Evolutionary conservation across 2,329 filamentous ascomycete species (phyloP).

Genomic region (Colletotrichum kahawae): DNA sequence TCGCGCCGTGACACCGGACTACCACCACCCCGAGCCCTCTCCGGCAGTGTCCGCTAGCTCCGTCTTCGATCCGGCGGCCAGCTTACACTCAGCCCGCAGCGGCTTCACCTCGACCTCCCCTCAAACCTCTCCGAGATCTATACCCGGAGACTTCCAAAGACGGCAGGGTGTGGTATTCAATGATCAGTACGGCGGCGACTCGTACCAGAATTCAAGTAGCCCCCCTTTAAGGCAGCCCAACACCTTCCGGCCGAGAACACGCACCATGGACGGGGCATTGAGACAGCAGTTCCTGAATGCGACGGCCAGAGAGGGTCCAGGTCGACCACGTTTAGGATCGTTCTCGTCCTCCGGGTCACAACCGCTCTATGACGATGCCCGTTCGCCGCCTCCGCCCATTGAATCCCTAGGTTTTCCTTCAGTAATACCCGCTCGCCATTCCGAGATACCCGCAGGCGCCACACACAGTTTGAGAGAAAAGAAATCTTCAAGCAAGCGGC

Average conservation of each 20-base stretch:
- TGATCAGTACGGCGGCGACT: slow-evolving; percentile 53
- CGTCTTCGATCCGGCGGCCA: not conserved
- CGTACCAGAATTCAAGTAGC: slow-evolving; percentile 54
- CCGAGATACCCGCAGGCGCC: slow-evolving; percentile 19
- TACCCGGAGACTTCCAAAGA: slow-evolving; percentile 48
- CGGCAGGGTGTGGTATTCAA: slow-evolving; percentile 67
- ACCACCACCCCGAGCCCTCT: slow-evolving; percentile 11
- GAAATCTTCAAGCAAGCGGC: slow-evolving; percentile 51
- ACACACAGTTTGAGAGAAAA: slow-evolving; percentile 48
- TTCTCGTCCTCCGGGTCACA: slow-evolving; percentile 68
- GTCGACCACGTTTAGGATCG: slow-evolving; percentile 71
- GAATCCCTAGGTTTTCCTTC: slow-evolving; percentile 50
- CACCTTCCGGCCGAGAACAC: slow-evolving; percentile 56
- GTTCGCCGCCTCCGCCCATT: slow-evolving; percentile 41
- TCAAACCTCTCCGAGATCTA: slow-evolving; percentile 53
- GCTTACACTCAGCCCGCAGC: slow-evolving; percentile 29
- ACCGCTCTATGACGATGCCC: slow-evolving; percentile 55
- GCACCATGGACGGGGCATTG: slow-evolving; percentile 62
- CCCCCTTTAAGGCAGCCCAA: slow-evolving; percentile 33
- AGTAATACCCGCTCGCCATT: slow-evolving; percentile 36
- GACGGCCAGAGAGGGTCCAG: slow-evolving; percentile 42
- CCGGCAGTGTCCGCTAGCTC: slow-evolving; percentile 5
- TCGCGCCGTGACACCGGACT: slow-evolving; percentile 72
- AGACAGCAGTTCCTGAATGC: slow-evolving; percentile 47
- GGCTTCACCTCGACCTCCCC: slow-evolving; percentile 41